phyloP scores from a whole-genome alignment of 2,329 filamentous ascomycete species.

The Botryotinia globosa region DNA sequence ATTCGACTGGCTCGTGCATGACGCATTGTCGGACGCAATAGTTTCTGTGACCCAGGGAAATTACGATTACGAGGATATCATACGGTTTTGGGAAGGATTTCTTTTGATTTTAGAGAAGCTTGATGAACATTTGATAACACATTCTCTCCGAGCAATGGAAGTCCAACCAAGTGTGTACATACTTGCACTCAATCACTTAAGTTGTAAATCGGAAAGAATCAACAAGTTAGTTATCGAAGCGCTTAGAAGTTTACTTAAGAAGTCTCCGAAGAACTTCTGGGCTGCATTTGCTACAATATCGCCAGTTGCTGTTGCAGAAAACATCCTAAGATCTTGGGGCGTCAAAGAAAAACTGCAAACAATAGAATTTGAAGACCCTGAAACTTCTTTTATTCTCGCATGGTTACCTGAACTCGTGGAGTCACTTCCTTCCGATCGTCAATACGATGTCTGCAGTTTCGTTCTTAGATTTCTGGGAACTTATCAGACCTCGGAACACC shows the following conservation, averaged over 20 bases:
- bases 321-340: slow-evolving; percentile 71
- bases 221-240: slow-evolving; percentile 68
- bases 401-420: slow-evolving; percentile 78
- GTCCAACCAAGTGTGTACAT: slow-evolving; percentile 70
- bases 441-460: slow-evolving; percentile 77
- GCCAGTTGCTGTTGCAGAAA: slow-evolving; percentile 76
- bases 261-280: slow-evolving; percentile 81
- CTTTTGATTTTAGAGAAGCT: slow-evolving; percentile 71
- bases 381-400: slow-evolving; percentile 60
- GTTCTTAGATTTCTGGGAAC: slow-evolving; percentile 70
- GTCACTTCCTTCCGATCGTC: slow-evolving; percentile 72
- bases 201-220: slow-evolving; percentile 51
- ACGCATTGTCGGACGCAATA: slow-evolving; percentile 67
- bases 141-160: slow-evolving; percentile 76
- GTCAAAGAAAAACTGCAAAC: slow-evolving; percentile 61
- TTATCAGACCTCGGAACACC: slow-evolving; percentile 54
- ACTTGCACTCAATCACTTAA: slow-evolving; percentile 56
- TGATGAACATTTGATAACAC: slow-evolving; percentile 69
- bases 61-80: slow-evolving; percentile 52
- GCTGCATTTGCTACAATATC: slow-evolving; percentile 79
- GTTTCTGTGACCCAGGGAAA: slow-evolving; percentile 55
- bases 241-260: slow-evolving; percentile 68
- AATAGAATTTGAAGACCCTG: slow-evolving; percentile 53
- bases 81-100: slow-evolving; percentile 77
- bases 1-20: slow-evolving; percentile 84